Conservation (phyloP, 2,329 filamentous ascomycete genomes). For the Metarhizium sp. region DNA sequence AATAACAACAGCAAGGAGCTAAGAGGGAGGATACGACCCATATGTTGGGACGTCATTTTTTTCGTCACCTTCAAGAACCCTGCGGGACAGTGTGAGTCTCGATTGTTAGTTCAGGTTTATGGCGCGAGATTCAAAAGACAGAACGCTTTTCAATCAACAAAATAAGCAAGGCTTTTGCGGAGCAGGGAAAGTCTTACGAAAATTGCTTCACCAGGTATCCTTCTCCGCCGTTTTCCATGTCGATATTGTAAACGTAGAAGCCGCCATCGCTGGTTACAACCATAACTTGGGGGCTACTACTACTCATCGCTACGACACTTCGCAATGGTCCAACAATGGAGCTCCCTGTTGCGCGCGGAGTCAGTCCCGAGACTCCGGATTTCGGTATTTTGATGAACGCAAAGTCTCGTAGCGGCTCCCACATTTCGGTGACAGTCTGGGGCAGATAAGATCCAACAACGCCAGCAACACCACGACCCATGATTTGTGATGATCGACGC, state of each 20-base stretch:
- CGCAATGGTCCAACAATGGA: conserved; percentile 47
- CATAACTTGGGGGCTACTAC: conserved; percentile 92
- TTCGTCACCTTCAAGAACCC: conserved; percentile 46
- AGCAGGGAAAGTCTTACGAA: conserved; percentile 54
- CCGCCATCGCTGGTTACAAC: conserved; percentile 92
- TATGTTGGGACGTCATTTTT: conserved; percentile 42
- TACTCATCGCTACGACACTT: conserved; percentile 97
- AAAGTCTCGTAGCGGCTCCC: conserved; percentile 91
- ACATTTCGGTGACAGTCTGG: conserved; percentile 91
- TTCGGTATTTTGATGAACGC: conserved; percentile 92
- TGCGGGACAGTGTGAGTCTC: conserved; percentile 15
- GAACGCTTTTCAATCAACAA: background rate
- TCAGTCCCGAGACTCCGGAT: conserved; percentile 17
- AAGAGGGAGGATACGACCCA: conserved; percentile 11
- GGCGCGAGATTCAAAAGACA: background rate
- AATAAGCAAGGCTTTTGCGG: background rate
- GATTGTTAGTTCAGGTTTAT: background rate
- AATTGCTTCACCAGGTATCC: conserved; percentile 86
- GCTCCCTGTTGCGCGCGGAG: conserved; percentile 18
- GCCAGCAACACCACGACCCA: conserved; percentile 79
- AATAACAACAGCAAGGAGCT: background rate
- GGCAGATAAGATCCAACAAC: conserved; percentile 89
- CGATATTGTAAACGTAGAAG: conserved; percentile 92
- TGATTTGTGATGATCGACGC: conserved; percentile 87
- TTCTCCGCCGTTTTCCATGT: conserved; percentile 90